phyloP scores from a whole-genome alignment of 495 filamentous ascomycete genomes.

The Xylaria nigripes region DNA sequence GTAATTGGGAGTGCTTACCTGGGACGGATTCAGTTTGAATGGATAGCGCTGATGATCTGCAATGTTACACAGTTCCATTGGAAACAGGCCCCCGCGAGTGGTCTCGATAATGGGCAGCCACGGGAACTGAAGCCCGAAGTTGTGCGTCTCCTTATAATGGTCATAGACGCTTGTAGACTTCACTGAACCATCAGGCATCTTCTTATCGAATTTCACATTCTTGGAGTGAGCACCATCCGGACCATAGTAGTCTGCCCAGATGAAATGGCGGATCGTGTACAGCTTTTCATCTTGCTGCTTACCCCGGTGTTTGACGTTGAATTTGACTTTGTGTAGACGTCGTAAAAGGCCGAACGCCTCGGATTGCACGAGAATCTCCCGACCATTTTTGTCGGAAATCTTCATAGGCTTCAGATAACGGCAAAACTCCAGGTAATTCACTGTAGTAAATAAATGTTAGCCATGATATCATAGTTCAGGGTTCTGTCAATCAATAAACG shows the following conservation, averaged over 20 bases:
- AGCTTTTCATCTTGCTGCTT: slow-evolving; percentile 33
- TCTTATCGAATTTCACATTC: slow-evolving; percentile 50
- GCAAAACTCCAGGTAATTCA: not conserved
- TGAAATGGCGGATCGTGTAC: slow-evolving; percentile 58
- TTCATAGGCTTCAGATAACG: not conserved
- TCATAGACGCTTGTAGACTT: slow-evolving; percentile 47
- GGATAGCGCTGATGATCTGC: slow-evolving; percentile 62
- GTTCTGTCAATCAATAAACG: not conserved
- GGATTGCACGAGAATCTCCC: slow-evolving; percentile 18
- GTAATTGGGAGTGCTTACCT: slow-evolving; percentile 24
- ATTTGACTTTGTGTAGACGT: slow-evolving; percentile 55
- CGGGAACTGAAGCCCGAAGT: slow-evolving; percentile 43
- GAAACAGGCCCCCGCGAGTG: slow-evolving; percentile 57
- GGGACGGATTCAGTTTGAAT: slow-evolving; percentile 63
- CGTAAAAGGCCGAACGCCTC: slow-evolving; percentile 43
- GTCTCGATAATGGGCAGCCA: slow-evolving; percentile 62
- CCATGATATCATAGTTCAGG: not conserved
- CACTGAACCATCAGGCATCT: slow-evolving; percentile 39
- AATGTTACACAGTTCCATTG: slow-evolving; percentile 61
- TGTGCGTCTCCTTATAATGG: slow-evolving; percentile 64
- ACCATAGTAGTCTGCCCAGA: slow-evolving; percentile 26
- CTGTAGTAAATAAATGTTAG: not conserved
- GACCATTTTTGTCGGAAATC: not conserved
- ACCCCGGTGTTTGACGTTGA: slow-evolving; percentile 54
- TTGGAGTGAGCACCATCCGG: slow-evolving; percentile 41